Conservation (phyloP, 305 asterid species). For the Salvia sclarea region DNA sequence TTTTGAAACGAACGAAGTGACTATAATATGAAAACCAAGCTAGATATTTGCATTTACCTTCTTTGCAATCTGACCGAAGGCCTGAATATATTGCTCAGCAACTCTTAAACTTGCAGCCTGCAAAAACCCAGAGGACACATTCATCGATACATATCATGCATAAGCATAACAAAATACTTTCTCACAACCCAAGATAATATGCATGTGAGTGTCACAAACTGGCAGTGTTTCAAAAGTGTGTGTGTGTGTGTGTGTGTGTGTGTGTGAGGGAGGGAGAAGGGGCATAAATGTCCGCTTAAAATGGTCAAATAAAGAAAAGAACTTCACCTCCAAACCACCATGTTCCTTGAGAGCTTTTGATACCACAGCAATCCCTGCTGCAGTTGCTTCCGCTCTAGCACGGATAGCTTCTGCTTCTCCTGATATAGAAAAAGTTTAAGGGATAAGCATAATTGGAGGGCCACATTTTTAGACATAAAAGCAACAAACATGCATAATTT, state of each 20-base stretch:
- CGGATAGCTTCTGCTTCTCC: conserved; percentile 94
- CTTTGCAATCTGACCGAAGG: conserved; percentile 74
- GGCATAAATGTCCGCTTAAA: not conserved
- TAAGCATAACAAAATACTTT: conserved; percentile 3
- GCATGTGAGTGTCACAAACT: not conserved
- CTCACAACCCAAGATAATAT: not conserved
- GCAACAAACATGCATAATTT: conserved; percentile 2
- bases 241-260: not conserved
- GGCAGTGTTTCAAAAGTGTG: not conserved
- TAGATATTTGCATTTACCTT: conserved; percentile 49
- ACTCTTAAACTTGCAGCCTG: conserved; percentile 93
- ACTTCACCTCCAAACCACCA: conserved; percentile 77
- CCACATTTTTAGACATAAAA: not conserved
- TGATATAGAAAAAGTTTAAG: conserved; percentile 33
- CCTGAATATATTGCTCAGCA: conserved; percentile 91
- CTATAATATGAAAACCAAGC: conserved; percentile 4
- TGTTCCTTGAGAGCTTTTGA: conserved; percentile 59
- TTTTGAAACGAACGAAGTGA: no score
- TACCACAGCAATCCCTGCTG: conserved; percentile 74
- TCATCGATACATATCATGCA: conserved; percentile 11
- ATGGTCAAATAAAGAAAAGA: conserved; percentile 8
- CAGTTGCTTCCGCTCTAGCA: conserved; percentile 81
- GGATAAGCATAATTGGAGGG: not conserved
- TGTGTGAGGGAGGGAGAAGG: not conserved
- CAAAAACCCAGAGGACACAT: conserved; percentile 32